phyloP scores from a whole-genome alignment of 495 filamentous ascomycete species.

The Elasticomyces elasticus region DNA sequence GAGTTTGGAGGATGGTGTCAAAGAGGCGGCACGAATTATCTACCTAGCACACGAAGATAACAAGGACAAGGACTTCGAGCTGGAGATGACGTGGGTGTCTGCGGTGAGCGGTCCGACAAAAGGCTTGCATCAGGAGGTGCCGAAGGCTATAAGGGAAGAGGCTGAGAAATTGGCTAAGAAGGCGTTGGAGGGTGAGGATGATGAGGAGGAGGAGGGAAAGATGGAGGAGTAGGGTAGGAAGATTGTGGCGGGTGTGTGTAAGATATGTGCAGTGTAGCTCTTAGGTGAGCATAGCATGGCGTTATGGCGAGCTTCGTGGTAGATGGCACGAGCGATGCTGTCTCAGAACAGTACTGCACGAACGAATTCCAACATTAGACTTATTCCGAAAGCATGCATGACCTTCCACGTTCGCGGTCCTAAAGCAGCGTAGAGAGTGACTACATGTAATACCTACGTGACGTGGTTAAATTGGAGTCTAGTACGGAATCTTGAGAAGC shows the following conservation, averaged over 20 bases:
- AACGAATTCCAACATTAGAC: no score
- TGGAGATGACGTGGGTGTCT: constrained; percentile 98
- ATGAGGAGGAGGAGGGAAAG: constrained; percentile 33
- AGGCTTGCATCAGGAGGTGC: constrained; percentile 83
- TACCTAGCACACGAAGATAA: constrained; percentile 94
- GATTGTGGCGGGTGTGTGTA: background rate
- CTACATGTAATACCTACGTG: no score
- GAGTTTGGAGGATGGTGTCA: constrained; percentile 78
- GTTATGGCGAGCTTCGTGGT: background rate
- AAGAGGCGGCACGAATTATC: constrained; percentile 93
- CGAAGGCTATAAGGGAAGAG: constrained; percentile 77
- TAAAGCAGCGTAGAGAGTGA: no score
- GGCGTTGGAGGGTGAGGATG: constrained; percentile 34
- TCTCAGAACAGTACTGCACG: background rate
- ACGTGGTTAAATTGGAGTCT: no score
- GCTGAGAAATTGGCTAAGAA: constrained; percentile 56
- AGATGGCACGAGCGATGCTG: background rate
- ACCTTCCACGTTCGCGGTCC: no score
- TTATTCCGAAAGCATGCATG: no score
- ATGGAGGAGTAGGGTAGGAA: constrained; percentile 29
- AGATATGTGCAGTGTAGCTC: constrained; percentile 1
- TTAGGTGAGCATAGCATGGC: background rate
- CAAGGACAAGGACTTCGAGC: constrained; percentile 96
- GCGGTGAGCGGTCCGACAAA: constrained; percentile 72
- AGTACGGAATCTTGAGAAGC: no score